Evolutionary conservation across 176 grass and related monocot genomes (phyloP).

Genomic region (Poa annua): DNA sequence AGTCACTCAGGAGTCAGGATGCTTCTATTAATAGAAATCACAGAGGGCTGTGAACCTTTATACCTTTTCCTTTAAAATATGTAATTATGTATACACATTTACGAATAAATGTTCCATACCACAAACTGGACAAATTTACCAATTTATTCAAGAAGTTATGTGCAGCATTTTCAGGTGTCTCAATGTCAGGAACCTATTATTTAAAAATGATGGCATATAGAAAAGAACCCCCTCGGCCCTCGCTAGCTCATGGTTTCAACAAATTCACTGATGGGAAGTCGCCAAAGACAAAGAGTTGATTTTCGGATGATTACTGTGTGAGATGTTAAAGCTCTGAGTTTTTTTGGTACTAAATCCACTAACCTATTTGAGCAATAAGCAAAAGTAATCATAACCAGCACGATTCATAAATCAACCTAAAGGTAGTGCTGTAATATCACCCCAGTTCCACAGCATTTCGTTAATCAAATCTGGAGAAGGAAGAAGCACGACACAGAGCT

Average conservation of each 20-base stretch:
- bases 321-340: conserved; percentile 26
- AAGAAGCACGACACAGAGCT: background rate
- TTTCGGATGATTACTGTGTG: background rate
- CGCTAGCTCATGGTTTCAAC: background rate
- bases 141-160: too few species aligned
- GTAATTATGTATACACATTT: too few species aligned
- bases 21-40: too few species aligned
- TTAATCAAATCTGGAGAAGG: background rate
- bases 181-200: background rate
- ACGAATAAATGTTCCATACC: too few species aligned
- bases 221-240: background rate
- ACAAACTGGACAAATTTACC: too few species aligned
- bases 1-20: too few species aligned
- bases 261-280: background rate
- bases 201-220: background rate
- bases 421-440: background rate
- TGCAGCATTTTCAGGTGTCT: background rate
- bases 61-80: too few species aligned
- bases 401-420: background rate
- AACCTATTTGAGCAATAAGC: background rate
- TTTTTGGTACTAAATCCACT: background rate
- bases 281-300: conserved; percentile 22
- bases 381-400: background rate
- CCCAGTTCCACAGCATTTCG: conserved; percentile 5
- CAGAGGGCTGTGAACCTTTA: too few species aligned